Percentiles rank a stretch among this genome's conserved stretches.
Evolutionary conservation across 139 green algal species (phyloP).

Genomic region (Axilococcus clingmanii): DNA sequence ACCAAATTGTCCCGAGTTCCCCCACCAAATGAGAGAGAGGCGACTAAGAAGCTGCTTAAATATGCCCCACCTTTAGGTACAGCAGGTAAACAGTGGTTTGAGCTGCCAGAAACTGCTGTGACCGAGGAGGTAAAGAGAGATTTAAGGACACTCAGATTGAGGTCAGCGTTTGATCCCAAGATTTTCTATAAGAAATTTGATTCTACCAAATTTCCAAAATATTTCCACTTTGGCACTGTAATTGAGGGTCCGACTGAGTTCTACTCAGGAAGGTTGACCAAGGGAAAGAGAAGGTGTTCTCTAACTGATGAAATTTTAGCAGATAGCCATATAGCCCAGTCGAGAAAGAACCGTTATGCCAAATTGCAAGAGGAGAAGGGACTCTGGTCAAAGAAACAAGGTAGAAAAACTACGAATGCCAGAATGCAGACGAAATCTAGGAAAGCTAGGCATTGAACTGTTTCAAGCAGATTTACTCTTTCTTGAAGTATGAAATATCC

Average conservation of each 20-base stretch:
- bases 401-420: slow-evolving; percentile 22
- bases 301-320: slow-evolving; percentile 56
- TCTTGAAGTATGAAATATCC: slow-evolving; percentile 45
- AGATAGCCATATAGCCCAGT: slow-evolving; percentile 37
- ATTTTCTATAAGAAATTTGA: slow-evolving; percentile 72
- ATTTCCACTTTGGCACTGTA: slow-evolving; percentile 51
- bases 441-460: slow-evolving; percentile 30
- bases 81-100: slow-evolving; percentile 19
- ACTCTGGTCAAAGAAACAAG: slow-evolving; percentile 10
- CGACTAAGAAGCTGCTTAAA: background rate
- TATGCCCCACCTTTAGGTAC: slow-evolving; percentile 16
- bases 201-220: slow-evolving; percentile 52
- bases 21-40: background rate
- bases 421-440: slow-evolving; percentile 22
- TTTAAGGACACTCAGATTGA: slow-evolving; percentile 20
- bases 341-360: slow-evolving; percentile 41
- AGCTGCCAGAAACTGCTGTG: slow-evolving; percentile 23
- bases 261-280: slow-evolving; percentile 49
- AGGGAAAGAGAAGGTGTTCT: slow-evolving; percentile 54
- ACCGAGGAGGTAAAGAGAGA: slow-evolving; percentile 31
- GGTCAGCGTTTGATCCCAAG: slow-evolving; percentile 58
- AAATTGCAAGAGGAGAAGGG: slow-evolving; percentile 44
- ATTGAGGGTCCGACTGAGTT: slow-evolving; percentile 32
- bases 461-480: background rate
- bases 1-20: too few relatives aligned